These are phyloP conservation scores for Diutina siamensis DNA, from an alignment of 1,139 yeast genomes.

Conservation along the genomic window DNA sequence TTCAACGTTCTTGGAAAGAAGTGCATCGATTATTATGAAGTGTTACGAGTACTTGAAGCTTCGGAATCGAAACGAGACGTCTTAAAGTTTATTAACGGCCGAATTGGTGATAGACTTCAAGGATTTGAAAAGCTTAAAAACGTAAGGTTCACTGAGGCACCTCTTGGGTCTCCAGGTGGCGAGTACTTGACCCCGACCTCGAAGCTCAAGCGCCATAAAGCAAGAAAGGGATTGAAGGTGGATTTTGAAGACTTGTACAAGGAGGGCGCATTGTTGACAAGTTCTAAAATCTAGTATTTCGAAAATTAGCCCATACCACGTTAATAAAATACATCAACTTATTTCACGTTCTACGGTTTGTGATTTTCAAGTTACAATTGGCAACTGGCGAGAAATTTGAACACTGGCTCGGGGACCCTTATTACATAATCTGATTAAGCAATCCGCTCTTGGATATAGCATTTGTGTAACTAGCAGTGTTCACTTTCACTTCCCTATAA, in stretches of 20 bases:
- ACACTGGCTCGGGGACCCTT: no score
- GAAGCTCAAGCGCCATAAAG: slow-evolving; percentile 48
- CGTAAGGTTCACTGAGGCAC: background rate
- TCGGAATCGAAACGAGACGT: background rate
- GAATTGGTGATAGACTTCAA: background rate
- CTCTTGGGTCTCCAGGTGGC: slow-evolving; percentile 11
- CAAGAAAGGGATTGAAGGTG: slow-evolving; percentile 8
- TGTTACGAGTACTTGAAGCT: background rate
- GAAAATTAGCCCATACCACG: no score
- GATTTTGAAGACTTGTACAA: background rate
- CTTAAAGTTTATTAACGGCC: background rate
- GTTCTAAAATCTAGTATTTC: no score
- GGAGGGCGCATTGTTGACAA: slow-evolving; percentile 3
- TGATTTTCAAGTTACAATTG: no score
- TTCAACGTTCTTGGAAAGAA: background rate
- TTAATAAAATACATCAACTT: no score
- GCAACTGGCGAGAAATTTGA: no score
- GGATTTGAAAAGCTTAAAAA: slow-evolving; percentile 2
- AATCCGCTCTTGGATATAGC: no score
- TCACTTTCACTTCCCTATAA: no score
- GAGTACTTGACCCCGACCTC: slow-evolving; percentile 70
- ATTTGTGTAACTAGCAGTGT: no score
- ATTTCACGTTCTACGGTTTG: no score
- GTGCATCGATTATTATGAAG: background rate
- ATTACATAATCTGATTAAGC: no score